Base-by-base conservation (phyloP, 2,329 filamentous ascomycete genomes). In the Lasiodiplodia gonubiensis region DNA sequence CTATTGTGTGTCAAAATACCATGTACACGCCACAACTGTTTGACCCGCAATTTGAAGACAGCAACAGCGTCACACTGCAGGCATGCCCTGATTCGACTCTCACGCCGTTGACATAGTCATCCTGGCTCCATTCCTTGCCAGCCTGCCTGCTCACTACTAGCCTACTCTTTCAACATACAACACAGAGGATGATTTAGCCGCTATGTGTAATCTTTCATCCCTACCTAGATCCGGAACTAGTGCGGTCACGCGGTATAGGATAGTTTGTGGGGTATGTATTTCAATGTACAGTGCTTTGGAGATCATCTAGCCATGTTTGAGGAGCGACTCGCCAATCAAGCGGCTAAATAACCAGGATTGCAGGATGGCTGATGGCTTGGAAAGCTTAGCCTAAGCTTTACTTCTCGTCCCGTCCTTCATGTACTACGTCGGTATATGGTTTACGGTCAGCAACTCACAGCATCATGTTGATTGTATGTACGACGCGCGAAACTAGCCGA, bases 321-420 rank as follows among this genome's bases (percentile, higher is more conserved):
- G 23, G 14, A 46, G 18, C 55, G 18, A 30, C 23, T 59, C 42
- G 12, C 55, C 23, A n/a, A 30, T n/a, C 23, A 8, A 46, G 37
- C 55, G 55, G 55, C 2, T 59, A 59, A 59, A 59, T 46, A 4
- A 8, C 21, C 18, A 23, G 55, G 14, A 30, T 48, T 25, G 37
- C 37, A 23, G 14, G 37, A 30, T 48, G n/a, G 37, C 35, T 14
- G 21, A 25, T 14, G 23, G 55, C 55, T 46, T 18, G n/a, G 25
- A 59, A 59, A 48, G 55, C 55, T 59, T 59, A 59, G 55, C 55
- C 39, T 46, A n/a, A 46, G 37, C 55, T 59, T 46, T 59, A 12
- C 42, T 55, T n/a, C 27, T 55, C 1, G 7, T 30, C 16, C 18
- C 21, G 18, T 33, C 25, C 3, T 39, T n/a, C 53, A 37, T 12